Base-by-base conservation (phyloP, 345 rosid species). In the Eucalyptus curtisii region DNA sequence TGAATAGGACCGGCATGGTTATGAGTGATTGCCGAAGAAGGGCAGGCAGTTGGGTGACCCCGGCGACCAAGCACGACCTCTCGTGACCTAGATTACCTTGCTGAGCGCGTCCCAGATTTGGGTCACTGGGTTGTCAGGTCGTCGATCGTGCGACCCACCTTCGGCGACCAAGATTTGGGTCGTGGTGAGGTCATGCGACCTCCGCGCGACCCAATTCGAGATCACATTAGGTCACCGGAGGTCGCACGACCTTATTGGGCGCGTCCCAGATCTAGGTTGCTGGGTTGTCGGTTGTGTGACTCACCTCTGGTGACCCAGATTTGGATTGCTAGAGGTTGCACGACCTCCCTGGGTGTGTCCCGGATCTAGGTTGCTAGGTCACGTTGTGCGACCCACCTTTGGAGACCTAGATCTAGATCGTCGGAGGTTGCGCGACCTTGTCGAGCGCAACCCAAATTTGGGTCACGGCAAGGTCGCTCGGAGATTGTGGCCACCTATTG, bases 371-470 rank as follows among this genome's bases (percentile, higher is more conserved):
- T 52, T 52, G 55, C 55, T 52, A 17, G 55, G 55, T 52, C 1
- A 20, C 24, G 24, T 52, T 52, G 55, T 52, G 55, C 0, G 4
- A 52, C 55, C 55, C 24, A 19, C 55, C 55, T 52, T 1, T 0
- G 0, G 0, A 1, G 0, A 52, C 10, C 55, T 52, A 52, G 24
- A 52, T 19, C 10, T 52, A 52, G 24, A 52, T 52, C 2, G 1
- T 0, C 0, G 2, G 10, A 52, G 24, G 24, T 52, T 2, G 1
- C 0, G 1, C 0, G 10, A 52, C 24, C 1, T 19, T 0, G 57
- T 24, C 1, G 0, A 52, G 57, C 0, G 24, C 24, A 52, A 17
- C 55, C 55, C 0, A 52, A 0, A 17, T 52, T 0, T 52, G 9
- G 55, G 55, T 52, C 0, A 1, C 1, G 2, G 4, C 10, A 2